Evolutionary conservation across 2,329 filamentous ascomycete species (phyloP).

Genomic region (Apiospora koreana): DNA sequence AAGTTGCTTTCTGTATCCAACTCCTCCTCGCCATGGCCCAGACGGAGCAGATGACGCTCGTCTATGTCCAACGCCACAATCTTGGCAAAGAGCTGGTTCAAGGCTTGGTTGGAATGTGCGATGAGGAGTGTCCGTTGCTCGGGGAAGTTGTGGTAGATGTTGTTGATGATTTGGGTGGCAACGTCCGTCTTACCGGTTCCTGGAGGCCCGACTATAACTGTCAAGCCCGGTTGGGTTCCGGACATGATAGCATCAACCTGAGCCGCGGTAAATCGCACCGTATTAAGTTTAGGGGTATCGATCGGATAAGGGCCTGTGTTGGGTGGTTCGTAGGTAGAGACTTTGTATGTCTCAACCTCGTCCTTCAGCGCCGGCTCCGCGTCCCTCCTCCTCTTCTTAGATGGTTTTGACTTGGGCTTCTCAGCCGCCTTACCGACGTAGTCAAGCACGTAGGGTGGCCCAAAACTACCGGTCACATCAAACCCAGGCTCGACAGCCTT

Average conservation of each 20-base stretch:
- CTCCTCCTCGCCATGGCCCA: constrained; percentile 95
- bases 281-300: constrained; percentile 80
- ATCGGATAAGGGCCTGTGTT: constrained; percentile 89
- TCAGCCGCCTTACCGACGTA: constrained; percentile 56
- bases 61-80: constrained; percentile 97
- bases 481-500: constrained; percentile 80
- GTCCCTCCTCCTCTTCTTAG: constrained; percentile 87
- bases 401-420: constrained; percentile 56
- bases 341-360: constrained; percentile 69
- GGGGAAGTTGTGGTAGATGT: constrained; percentile 98
- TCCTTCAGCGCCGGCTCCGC: constrained; percentile 65
- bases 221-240: constrained; percentile 90
- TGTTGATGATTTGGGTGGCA: constrained; percentile 96
- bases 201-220: constrained; percentile 90
- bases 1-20: constrained; percentile 84
- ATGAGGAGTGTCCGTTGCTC: constrained; percentile 87
- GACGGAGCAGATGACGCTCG: constrained; percentile 84
- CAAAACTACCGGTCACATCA: constrained; percentile 71
- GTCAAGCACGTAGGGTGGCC: constrained; percentile 85
- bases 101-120: constrained; percentile 95
- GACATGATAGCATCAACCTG: constrained; percentile 93
- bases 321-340: constrained; percentile 85
- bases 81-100: constrained; percentile 97
- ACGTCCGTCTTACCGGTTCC: constrained; percentile 99
- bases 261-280: constrained; percentile 83